A percentile compares a stretch with the other conserved stretches of the same genome.
Conservation (phyloP, 495 filamentous ascomycete species). For the Lindgomyces ingoldianus region DNA sequence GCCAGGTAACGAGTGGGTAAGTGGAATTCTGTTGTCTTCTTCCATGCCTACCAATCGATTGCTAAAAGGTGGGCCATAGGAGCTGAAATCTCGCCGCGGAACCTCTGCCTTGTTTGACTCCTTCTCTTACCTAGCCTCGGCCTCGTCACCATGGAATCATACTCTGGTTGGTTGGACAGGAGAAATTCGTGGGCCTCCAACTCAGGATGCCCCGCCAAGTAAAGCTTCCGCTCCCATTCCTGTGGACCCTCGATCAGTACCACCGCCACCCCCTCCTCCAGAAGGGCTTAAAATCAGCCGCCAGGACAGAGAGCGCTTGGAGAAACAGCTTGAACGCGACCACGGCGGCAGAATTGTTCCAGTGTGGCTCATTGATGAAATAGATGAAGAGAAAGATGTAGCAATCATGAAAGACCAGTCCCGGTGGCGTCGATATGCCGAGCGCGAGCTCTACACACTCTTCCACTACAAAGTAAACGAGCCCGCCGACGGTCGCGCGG, state of each 20-base stretch:
- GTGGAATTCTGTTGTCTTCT: too few species aligned
- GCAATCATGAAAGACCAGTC: slow-evolving; percentile 73
- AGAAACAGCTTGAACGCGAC: slow-evolving; percentile 66
- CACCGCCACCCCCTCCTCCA: slow-evolving; percentile 55
- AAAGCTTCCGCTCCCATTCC: slow-evolving; percentile 73
- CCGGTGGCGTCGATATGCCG: slow-evolving; percentile 83
- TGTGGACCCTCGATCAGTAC: slow-evolving; percentile 58
- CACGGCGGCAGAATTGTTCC: slow-evolving; percentile 71
- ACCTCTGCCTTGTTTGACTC: slow-evolving; percentile 88
- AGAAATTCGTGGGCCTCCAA: slow-evolving; percentile 59
- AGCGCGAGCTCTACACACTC: slow-evolving; percentile 83
- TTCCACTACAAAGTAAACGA: slow-evolving; percentile 94
- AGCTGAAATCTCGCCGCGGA: slow-evolving; percentile 73
- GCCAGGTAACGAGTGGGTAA: slow-evolving; percentile 73
- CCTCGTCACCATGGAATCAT: slow-evolving; percentile 77
- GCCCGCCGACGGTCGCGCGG: slow-evolving; percentile 76
- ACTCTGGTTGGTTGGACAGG: slow-evolving; percentile 91
- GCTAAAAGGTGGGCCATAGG: too few species aligned
- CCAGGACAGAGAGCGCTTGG: slow-evolving; percentile 67
- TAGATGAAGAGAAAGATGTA: slow-evolving; percentile 61
- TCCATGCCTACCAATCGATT: too few species aligned
- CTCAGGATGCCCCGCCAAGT: slow-evolving; percentile 48
- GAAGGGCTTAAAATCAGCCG: slow-evolving; percentile 66
- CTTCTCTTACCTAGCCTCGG: slow-evolving; percentile 77
- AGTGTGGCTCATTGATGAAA: slow-evolving; percentile 79